Evolutionary conservation across 179 eudicot genomes (phyloP).

Genomic region (Beta macrorhiza): DNA sequence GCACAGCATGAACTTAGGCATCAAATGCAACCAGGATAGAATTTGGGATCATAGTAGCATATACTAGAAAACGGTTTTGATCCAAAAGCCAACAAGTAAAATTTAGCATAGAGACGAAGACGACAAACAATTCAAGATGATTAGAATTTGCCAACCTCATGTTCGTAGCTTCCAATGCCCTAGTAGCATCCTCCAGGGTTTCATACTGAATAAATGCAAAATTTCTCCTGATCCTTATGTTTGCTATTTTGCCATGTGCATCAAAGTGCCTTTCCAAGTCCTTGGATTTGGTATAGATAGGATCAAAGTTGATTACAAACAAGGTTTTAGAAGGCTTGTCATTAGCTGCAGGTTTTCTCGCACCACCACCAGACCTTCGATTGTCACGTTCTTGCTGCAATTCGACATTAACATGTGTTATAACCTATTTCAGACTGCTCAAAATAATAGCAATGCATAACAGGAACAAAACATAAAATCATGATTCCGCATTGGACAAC

Average conservation of each 20-base stretch:
- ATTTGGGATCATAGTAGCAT: not conserved
- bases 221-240: constrained; percentile 73
- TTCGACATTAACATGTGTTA: not conserved
- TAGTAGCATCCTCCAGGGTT: constrained; percentile 74
- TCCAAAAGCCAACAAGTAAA: not conserved
- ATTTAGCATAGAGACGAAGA: not conserved
- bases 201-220: constrained; percentile 81
- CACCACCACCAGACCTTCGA: constrained; percentile 54
- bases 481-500: not conserved
- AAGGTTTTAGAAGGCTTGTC: constrained; percentile 69
- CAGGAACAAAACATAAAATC: not conserved
- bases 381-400: constrained; percentile 76
- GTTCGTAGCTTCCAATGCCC: constrained; percentile 76
- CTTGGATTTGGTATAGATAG: constrained; percentile 60
- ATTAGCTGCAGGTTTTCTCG: constrained; percentile 56
- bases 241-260: constrained; percentile 67
- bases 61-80: not conserved
- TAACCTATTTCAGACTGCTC: constrained; percentile 1
- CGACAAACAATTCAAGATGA: not conserved
- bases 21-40: not conserved
- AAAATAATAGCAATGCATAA: not conserved
- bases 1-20: not conserved
- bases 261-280: constrained; percentile 85
- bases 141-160: constrained; percentile 46
- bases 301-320: constrained; percentile 80